Conservation (phyloP, 2,329 filamentous ascomycete species). For the Cladophialophora psammophila region DNA sequence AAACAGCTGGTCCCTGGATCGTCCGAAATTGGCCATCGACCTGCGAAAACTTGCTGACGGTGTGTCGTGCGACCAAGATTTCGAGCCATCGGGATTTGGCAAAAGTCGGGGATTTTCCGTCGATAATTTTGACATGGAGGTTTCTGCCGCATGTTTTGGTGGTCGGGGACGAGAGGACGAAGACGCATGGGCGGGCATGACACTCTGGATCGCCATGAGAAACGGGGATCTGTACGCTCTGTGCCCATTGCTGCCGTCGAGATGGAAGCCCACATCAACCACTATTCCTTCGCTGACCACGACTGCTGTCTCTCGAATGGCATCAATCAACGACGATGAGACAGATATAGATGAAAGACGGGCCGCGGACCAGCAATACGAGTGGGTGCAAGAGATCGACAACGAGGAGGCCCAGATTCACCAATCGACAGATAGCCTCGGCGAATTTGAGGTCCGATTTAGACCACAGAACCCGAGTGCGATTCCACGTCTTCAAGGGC, state of each 20-base stretch:
- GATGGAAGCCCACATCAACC: constrained; percentile 80
- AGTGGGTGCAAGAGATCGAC: constrained; percentile 66
- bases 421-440: constrained; percentile 47
- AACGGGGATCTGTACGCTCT: constrained; percentile 93
- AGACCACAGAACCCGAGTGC: constrained; percentile 62
- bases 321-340: constrained; percentile 51
- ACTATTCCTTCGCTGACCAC: constrained; percentile 83
- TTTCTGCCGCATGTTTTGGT: constrained; percentile 88
- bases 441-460: constrained; percentile 61
- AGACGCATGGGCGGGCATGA: constrained; percentile 88
- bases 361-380: constrained; percentile 62
- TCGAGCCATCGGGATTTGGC: constrained; percentile 75
- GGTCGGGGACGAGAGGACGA: constrained; percentile 67
- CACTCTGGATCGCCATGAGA: constrained; percentile 94
- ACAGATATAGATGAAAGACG: constrained; percentile 55
- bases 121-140: constrained; percentile 91
- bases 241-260: constrained; percentile 85
- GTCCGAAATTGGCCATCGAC: constrained; percentile 83
- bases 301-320: constrained; percentile 77
- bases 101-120: constrained; percentile 85
- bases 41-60: constrained; percentile 88
- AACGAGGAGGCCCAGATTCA: constrained; percentile 58
- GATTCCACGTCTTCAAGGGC: constrained; percentile 68
- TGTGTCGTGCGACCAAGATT: constrained; percentile 80
- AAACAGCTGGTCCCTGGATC: constrained; percentile 86